Evolutionary conservation across 768 basidiomycete genomes (phyloP).

Genomic region (Myochromella boudieri): DNA sequence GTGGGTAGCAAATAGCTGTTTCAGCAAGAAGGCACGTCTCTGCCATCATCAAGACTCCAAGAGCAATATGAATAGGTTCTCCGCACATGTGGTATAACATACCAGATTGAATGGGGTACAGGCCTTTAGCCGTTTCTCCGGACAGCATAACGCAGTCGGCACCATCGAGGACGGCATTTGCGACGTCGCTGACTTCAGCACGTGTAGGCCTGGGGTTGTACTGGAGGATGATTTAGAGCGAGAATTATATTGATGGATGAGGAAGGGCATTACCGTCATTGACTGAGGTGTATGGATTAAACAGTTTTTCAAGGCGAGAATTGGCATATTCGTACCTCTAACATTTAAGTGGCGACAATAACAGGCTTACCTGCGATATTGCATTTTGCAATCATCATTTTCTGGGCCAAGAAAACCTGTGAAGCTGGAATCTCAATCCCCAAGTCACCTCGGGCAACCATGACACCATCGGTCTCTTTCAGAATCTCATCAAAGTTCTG

Average conservation of each 20-base stretch:
- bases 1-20: slow-evolving; percentile 91
- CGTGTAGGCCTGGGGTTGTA: slow-evolving; percentile 99
- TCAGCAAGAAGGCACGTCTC: slow-evolving; percentile 98
- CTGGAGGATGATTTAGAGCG: slow-evolving; percentile 35
- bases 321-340: slow-evolving; percentile 61
- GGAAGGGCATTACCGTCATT: slow-evolving; percentile 70
- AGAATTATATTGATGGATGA: neutral
- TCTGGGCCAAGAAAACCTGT: slow-evolving; percentile 98
- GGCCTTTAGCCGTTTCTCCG: slow-evolving; percentile 98
- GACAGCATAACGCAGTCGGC: slow-evolving; percentile 99
- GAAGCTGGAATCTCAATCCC: slow-evolving; percentile 99
- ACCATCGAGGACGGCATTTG: slow-evolving; percentile 98
- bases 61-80: neutral
- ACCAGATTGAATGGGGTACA: slow-evolving; percentile 95
- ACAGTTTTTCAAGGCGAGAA: slow-evolving; percentile 4
- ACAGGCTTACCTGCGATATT: slow-evolving; percentile 97
- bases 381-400: slow-evolving; percentile 99
- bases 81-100: slow-evolving; percentile 22
- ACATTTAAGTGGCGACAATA: slow-evolving; percentile 99
- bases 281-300: slow-evolving; percentile 50
- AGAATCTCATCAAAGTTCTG: slow-evolving; percentile 99
- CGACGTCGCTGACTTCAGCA: slow-evolving; percentile 98
- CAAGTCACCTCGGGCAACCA: slow-evolving; percentile 99
- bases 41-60: slow-evolving; percentile 95
- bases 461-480: slow-evolving; percentile 94